Evolutionary conservation across 257 asterid species (phyloP), one percentile per base, ranked within the genome.

Genomic region (Fraxinus americana): DNA sequence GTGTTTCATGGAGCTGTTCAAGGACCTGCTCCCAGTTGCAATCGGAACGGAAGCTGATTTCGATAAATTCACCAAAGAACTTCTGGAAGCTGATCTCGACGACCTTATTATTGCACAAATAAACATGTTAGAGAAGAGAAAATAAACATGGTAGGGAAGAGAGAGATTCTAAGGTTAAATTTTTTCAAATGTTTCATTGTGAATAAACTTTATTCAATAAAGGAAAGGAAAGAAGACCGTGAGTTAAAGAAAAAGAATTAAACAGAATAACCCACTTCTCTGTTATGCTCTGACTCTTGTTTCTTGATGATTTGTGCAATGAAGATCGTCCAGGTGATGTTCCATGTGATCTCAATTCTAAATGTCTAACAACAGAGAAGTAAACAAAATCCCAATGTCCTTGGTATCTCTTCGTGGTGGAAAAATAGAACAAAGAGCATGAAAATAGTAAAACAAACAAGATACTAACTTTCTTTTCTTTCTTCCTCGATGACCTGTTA

Each of bases 391-490:
- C 70, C 69, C n/a, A 71, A 1, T 29, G 39, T 66, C 70, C 71
- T 73, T 75, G n/a, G 67, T 27, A 17, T 63, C 69, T 63, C 69
- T 63, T 78, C 32, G 17, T 39, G 21, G 35, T 36, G 54, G 32
- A 68, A 14, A 75, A 66, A 73, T 67, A 57, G 11, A 19, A 27
- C 76, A 76, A 63, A 19, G 41, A 82, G 76, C 45, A 77, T 59
- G 34, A 68, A 59, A 71, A 48, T 63, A 63, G 9, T 23, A 43
- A 75, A 68, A 61, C 32, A 72, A 79, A 78, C 29, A 85, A 43
- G 83, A 81, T 83, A 82, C 97, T 19, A 35, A 96, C 98, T 90
- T 90, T 83, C 89, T 89, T 86, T 93, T 92, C 83, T 87, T 95
- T 87, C 93, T 88, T 73, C 92, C 96, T 57, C 86, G 87, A 48